Evolutionary conservation across 2,329 filamentous ascomycete species (phyloP).

Genomic region (Fusarium robinianum): DNA sequence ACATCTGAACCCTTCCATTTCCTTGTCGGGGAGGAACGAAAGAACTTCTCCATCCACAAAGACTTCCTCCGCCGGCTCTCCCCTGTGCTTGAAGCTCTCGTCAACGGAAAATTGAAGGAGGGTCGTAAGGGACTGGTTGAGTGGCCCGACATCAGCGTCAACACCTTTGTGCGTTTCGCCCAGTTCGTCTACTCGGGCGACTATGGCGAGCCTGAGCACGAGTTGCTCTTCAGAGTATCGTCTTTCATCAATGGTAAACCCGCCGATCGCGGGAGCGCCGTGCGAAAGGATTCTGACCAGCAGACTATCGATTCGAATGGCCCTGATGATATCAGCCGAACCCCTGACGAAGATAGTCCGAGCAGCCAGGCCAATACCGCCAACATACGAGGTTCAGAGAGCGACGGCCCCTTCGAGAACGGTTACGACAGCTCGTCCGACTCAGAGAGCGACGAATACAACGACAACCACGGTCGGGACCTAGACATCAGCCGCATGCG

Average conservation of each 20-base stretch:
- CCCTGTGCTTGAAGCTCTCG: slow-evolving; percentile 27
- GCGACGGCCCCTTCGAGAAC: too few species aligned
- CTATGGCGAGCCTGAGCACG: slow-evolving; percentile 27
- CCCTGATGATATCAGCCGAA: not conserved
- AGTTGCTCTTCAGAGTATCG: not conserved
- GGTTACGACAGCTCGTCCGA: too few species aligned
- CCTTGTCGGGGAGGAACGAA: slow-evolving; percentile 27
- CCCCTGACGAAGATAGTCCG: not conserved
- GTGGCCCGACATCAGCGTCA: slow-evolving; percentile 32
- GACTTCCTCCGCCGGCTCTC: slow-evolving; percentile 30
- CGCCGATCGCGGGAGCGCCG: not conserved
- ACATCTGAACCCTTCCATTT: slow-evolving; percentile 35
- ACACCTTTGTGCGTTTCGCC: slow-evolving; percentile 37
- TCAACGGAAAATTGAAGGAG: slow-evolving; percentile 35
- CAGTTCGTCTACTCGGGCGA: slow-evolving; percentile 33
- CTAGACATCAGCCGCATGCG: too few species aligned
- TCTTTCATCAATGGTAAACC: not conserved
- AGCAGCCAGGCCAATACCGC: not conserved
- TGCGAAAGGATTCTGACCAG: not conserved
- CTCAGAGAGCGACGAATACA: too few species aligned
- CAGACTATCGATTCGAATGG: slow-evolving; percentile 3
- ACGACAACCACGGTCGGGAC: too few species aligned
- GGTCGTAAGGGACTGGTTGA: slow-evolving; percentile 30
- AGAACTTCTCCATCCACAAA: slow-evolving; percentile 34
- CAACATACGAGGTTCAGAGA: too few species aligned